Evolutionary conservation across 2,329 filamentous ascomycete species (phyloP).

Genomic region (Rutstroemia sp.): DNA sequence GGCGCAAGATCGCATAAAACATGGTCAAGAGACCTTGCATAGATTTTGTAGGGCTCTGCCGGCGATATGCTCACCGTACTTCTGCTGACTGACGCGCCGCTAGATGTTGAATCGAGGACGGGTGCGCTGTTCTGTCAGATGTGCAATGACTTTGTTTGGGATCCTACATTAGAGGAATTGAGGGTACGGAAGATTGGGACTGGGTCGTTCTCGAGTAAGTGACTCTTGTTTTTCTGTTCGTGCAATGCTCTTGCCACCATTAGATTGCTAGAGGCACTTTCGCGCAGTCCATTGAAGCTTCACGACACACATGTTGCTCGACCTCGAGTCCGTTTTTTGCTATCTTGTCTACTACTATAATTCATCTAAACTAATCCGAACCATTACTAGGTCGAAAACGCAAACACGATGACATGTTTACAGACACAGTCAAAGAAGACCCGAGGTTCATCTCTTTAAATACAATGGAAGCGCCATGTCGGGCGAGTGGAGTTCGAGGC

Average conservation of each 20-base stretch:
- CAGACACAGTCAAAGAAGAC: constrained; percentile 60
- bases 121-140: constrained; percentile 74
- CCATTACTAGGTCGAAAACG: constrained; percentile 54
- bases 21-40: constrained; percentile 63
- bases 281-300: no score
- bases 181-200: constrained; percentile 63
- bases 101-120: constrained; percentile 71
- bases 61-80: not conserved
- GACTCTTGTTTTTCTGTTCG: no score
- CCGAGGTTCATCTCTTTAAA: constrained; percentile 71
- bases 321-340: no score
- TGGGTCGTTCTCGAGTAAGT: constrained; percentile 55
- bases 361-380: not conserved
- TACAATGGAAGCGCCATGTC: constrained; percentile 72
- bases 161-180: constrained; percentile 70
- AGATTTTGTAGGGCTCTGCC: constrained; percentile 56
- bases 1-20: constrained; percentile 56
- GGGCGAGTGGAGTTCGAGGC: constrained; percentile 79
- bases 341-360: no score
- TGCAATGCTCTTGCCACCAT: no score
- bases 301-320: no score
- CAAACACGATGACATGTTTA: constrained; percentile 65
- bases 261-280: no score
- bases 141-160: constrained; percentile 77
- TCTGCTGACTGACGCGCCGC: constrained; percentile 7